Base-by-base conservation (phyloP, 2,329 filamentous ascomycete species). In the Cercospora brassicicola region DNA sequence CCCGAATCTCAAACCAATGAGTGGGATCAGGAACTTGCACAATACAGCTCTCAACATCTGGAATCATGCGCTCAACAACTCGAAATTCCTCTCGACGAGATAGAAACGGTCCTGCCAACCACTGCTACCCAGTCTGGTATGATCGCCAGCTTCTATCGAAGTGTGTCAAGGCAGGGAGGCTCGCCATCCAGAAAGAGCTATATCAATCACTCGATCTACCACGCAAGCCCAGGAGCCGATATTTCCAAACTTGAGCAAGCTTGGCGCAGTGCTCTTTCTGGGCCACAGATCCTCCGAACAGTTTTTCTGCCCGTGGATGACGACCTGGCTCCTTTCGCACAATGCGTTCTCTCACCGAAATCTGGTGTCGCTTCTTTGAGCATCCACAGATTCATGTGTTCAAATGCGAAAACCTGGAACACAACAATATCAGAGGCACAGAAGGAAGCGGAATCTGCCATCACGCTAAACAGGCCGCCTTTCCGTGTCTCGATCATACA, bases 101-200 rank as follows among this genome's bases (percentile, higher is more conserved):
- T 76, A 20, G 73, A 80, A 10, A 79, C 80, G 23, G 77, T 88
- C 9, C 70, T 86, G 10, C 84, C 84, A 4, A 94, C 92, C 76
- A 93, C 89, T 2, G 85, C 88, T 13, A 82, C 94, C 13, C 93
- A 97, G 73, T 82, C 85, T 26, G 88, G 91, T 1, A 95, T 96
- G 92, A 83, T 96, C n/a, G 84, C 87, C 0, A 96, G 79, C 92
- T 91, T 2, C 78, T 83, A 8, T 81, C 81, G 20, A 82, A 89
- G 69, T 71, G 82, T 66, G 11, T 67, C 11, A 42, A 42, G 36
- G 15, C 36, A 42, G 36, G 36, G 15, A 42, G 36, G 36, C 7
- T n/a, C 15, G 13, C 13, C 36, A n/a, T 42, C 15, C 15, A n/a
- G 15, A 42, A 42, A 42, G 36, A 42, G 36, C 15, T 42, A 42